These are phyloP conservation scores for Puccinia coronata DNA, from an alignment of 1,284 basidiomycete species.

Conservation along the genomic window DNA sequence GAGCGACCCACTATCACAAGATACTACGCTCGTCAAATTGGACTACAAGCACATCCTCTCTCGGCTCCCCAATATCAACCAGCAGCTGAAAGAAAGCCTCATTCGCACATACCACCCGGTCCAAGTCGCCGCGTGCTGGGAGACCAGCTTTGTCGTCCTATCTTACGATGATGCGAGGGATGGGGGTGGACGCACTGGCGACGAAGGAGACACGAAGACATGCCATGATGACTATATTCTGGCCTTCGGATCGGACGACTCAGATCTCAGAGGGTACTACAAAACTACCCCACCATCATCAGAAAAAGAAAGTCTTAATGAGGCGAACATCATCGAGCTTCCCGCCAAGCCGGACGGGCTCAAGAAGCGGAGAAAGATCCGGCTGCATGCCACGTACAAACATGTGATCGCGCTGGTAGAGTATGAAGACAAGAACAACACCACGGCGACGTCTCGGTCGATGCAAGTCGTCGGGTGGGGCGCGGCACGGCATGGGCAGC, in stretches of 20 bases:
- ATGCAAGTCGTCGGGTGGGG: conserved; percentile 34
- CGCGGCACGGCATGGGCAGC: conserved; percentile 29
- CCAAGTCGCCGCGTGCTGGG: conserved; percentile 25
- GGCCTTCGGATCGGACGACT: conserved; percentile 36
- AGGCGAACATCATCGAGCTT: background rate
- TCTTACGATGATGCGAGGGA: too few species aligned
- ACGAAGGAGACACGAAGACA: too few species aligned
- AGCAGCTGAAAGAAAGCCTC: background rate
- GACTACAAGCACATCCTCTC: conserved; percentile 8
- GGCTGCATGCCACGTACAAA: background rate
- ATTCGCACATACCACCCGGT: conserved; percentile 9
- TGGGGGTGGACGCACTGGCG: too few species aligned
- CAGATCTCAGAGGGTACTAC: conserved; percentile 25
- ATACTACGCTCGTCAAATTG: background rate
- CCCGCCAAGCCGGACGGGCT: background rate
- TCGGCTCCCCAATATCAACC: background rate
- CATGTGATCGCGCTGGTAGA: conserved; percentile 26
- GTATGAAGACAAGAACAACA: background rate
- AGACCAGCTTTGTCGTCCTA: conserved; percentile 41
- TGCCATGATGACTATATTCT: background rate
- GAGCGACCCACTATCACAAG: background rate
- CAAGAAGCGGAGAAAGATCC: background rate
- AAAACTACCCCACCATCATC: background rate
- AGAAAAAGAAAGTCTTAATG: background rate
- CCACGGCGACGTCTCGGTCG: too few species aligned